Evolutionary conservation across 164 flowering plant genomes (phyloP), one percentile per base, ranked within the genome.

Genomic region (Echeveria elegans): DNA sequence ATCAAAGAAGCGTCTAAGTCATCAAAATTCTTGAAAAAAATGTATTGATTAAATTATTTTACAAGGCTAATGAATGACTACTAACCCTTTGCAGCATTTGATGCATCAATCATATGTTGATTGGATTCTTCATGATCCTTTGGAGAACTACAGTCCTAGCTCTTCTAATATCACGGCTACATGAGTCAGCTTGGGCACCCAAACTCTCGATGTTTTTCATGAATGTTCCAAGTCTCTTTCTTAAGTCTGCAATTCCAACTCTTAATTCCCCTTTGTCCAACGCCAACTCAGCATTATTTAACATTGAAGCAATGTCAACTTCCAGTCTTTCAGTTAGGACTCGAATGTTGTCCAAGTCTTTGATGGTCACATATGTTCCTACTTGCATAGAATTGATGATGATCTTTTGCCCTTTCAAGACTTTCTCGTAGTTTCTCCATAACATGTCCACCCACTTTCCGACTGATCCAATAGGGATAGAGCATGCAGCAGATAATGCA

Each of bases 381-480:
- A 24, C 31, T 53, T 53, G 60, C 60, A 53, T 53, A 24, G 60
- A 24, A 31, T 9, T 53, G 60, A 53, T 53, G 31, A 53, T 53
- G 12, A 53, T 31, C 15, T 53, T 53, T 21, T 53, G 60, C 60
- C 31, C 31, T 26, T 52, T 26, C 31, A 53, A 53, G 15, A 6
- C 60, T 53, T 53, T 53, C 60, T 53, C 60, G 31, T 53, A 53
- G 60, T 53, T 53, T 53, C 23, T 53, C 60, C 60, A 53, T 10
- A 53, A 21, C 19, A 21, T 24, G 60, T 24, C 31, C 4, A 53
- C 60, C 60, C 60, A 53, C 21, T 52, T 52, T 10, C 58, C 58
- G 12, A 52, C 60, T 26, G 60, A 26, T 24, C 60, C 31, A 9
- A 53, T 53, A 24, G 60, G 60, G 31, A 53, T 26, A 26, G 60